Evolutionary conservation across 2,329 filamentous ascomycete species (phyloP), one percentile per base, ranked within the genome.

Genomic region (Fusarium circinatum): DNA sequence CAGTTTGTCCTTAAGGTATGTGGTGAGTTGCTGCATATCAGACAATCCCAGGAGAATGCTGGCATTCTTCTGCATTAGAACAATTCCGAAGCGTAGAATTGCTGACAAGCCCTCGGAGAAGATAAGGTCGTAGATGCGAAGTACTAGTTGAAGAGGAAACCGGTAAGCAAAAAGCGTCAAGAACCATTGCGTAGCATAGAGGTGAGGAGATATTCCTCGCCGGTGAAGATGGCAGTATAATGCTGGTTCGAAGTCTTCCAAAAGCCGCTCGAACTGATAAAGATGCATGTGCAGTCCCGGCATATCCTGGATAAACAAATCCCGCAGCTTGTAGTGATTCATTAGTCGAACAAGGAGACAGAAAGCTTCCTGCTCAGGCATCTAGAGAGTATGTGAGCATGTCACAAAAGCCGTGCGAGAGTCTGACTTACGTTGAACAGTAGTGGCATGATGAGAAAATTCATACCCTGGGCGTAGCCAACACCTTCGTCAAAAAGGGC

Each of bases 161-260:
- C 97, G 93, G 82, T 99, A 99, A 38, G 96, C 95, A 80, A 99
- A 99, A n/a, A 99, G 88, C 0, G 96, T 99, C 56, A 99, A 88
- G 83, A 99, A 99, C 96, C 96, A 99, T 82, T 99, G 96, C 0
- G 96, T 99, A 49, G 96, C 96, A 80, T 99, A 99, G 14, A 99
- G 88, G 79, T 98, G 94, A 2, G 96, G 93, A 14, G 93, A 93
- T 62, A 99, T 96, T 74, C 94, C 92, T 63, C 93, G 91, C 66
- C 96, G 92, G 79, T 94, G 93, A 63, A 99, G 89, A 82, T 99
- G 96, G 80, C 96, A 98, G 83, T 97, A 98, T 12, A 99, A 86
- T 5, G 95, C 95, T 5, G 97, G 96, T 80, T 99, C 96, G 48
- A 96, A 87, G 77, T 99, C 96, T 83, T 99, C 96, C 34, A 99